Percentiles rank a stretch among this genome's conserved stretches.
These are phyloP conservation scores for Ceratocystis cubensis DNA, from an alignment of 2,329 filamentous ascomycete genomes.

Conservation along the genomic window DNA sequence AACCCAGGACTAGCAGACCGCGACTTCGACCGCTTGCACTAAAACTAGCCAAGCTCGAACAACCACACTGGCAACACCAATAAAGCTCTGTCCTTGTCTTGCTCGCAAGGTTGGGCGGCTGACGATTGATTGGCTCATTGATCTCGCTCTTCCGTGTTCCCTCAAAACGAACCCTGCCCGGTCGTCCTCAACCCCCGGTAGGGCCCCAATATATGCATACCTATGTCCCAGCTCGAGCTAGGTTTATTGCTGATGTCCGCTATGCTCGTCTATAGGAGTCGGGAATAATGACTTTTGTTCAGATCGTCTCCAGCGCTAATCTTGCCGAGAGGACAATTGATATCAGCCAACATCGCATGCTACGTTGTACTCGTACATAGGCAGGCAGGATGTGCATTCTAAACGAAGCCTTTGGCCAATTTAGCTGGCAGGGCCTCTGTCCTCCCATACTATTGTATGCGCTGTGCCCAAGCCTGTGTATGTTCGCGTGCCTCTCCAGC, in stretches of 20 bases:
- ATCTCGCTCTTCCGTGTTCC: not conserved
- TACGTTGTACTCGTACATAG: not conserved
- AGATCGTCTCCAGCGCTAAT: conserved; percentile 11
- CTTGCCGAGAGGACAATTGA: conserved; percentile 8
- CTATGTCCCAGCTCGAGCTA: not conserved
- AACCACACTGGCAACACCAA: too few relatives aligned
- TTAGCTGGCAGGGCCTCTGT: too few relatives aligned
- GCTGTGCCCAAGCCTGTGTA: too few relatives aligned
- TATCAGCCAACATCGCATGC: not conserved
- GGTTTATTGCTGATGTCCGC: not conserved
- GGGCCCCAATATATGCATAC: not conserved
- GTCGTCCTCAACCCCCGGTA: not conserved
- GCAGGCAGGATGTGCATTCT: not conserved
- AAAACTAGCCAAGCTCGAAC: too few relatives aligned
- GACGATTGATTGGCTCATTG: not conserved
- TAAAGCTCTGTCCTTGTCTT: too few relatives aligned
- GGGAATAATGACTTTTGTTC: not conserved
- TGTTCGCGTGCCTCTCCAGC: not conserved
- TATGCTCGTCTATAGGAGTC: not conserved
- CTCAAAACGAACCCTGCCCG: not conserved
- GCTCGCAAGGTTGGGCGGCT: not conserved
- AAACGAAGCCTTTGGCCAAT: not conserved
- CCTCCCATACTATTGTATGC: too few relatives aligned
- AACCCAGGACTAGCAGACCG: too few relatives aligned
- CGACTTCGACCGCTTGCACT: too few relatives aligned